Conservation (phyloP, 768 basidiomycete genomes). For the Boletus tylopilopsis region DNA sequence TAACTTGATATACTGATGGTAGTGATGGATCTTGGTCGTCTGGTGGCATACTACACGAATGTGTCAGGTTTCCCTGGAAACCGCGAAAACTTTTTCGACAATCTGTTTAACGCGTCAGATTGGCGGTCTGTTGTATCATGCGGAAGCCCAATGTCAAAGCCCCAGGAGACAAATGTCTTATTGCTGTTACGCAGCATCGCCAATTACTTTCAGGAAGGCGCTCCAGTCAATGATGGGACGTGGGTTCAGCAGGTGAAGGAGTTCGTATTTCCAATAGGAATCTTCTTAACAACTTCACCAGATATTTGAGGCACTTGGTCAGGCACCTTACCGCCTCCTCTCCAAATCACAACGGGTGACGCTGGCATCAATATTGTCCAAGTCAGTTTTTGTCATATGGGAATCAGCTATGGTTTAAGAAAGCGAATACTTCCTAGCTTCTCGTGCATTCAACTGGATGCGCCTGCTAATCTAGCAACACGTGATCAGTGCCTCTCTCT, state of each 20-base stretch:
- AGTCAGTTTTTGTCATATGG: conserved; percentile 51
- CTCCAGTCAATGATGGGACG: conserved; percentile 36
- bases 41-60: conserved; percentile 61
- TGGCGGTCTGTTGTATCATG: conserved; percentile 50
- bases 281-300: conserved; percentile 27
- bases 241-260: conserved; percentile 51
- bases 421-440: conserved; percentile 46
- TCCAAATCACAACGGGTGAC: conserved; percentile 74
- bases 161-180: conserved; percentile 81
- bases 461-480: conserved; percentile 36
- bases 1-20: not conserved
- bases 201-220: conserved; percentile 68
- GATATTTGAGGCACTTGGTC: conserved; percentile 53
- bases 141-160: conserved; percentile 56
- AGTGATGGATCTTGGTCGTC: conserved; percentile 86
- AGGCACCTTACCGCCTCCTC: conserved; percentile 50
- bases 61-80: conserved; percentile 42
- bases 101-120: conserved; percentile 65
- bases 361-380: conserved; percentile 79
- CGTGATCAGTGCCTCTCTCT: conserved; percentile 44
- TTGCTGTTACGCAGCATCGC: conserved; percentile 75
- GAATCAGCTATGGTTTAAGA: conserved; percentile 2
- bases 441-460: conserved; percentile 54
- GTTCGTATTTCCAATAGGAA: conserved; percentile 1
- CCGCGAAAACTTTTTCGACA: conserved; percentile 52